Evolutionary conservation across 805 yeast species (phyloP).

Genomic region (Ogataea dorogensis): DNA sequence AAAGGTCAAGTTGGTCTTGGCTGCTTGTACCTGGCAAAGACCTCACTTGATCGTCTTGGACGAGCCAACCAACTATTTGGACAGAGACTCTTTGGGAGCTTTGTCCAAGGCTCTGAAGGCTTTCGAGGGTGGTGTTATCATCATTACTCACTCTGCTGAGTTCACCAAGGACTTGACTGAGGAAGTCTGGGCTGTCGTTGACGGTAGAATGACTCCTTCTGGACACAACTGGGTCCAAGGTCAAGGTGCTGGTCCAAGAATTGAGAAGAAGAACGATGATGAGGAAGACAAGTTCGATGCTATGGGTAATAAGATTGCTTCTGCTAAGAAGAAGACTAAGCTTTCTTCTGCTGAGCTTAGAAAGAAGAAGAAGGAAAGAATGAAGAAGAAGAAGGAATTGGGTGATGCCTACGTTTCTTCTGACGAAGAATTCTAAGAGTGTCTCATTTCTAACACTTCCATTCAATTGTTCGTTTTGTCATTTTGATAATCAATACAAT

Average conservation of each 20-base stretch:
- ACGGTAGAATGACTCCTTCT: constrained; percentile 99
- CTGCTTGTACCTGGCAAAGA: constrained; percentile 99
- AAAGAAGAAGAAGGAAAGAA: constrained; percentile 99
- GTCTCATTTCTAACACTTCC: constrained; percentile 1
- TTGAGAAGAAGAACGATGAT: constrained; percentile 86
- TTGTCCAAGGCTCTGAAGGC: constrained; percentile 97
- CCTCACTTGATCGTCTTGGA: constrained; percentile 99
- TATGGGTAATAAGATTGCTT: constrained; percentile 99
- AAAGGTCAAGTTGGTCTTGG: constrained; percentile 98
- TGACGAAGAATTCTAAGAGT: constrained; percentile 75
- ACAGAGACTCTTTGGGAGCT: constrained; percentile 99
- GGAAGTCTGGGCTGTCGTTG: constrained; percentile 99
- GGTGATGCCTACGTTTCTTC: constrained; percentile 99
- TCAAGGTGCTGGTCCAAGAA: constrained; percentile 99
- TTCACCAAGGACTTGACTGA: constrained; percentile 99
- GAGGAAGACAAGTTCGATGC: constrained; percentile 99
- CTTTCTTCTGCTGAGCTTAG: constrained; percentile 98
- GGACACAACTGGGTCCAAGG: constrained; percentile 99
- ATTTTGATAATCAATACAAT: constrained; percentile 9
- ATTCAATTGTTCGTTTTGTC: constrained; percentile 12
- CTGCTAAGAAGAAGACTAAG: constrained; percentile 95
- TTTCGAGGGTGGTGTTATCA: constrained; percentile 99
- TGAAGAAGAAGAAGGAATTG: constrained; percentile 99
- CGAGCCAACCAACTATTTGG: constrained; percentile 99
- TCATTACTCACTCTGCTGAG: constrained; percentile 99